These are phyloP conservation scores for Nannochloropsis oceanica DNA, from an alignment of 108 stramenopile species.

Conservation along the genomic window DNA sequence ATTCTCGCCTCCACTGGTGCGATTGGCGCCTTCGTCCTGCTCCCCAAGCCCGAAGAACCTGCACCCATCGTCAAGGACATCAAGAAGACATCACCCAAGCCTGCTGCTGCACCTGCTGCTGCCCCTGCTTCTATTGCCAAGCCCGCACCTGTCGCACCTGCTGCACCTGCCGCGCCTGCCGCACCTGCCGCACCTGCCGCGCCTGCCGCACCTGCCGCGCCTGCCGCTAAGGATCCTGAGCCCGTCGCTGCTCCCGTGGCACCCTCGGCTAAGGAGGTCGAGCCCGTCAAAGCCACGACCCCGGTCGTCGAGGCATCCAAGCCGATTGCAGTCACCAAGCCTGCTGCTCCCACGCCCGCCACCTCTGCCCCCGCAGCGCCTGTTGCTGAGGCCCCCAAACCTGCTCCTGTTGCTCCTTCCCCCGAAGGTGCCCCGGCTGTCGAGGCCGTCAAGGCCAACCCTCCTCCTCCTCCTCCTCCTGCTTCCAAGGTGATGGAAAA, in stretches of 20 bases:
- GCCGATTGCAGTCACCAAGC: not conserved
- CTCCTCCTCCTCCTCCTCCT: not conserved
- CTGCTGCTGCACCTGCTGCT: not conserved
- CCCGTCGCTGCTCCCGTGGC: too few species aligned
- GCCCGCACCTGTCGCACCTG: too few species aligned
- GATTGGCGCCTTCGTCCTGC: not conserved
- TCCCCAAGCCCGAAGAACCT: not conserved
- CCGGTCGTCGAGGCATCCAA: not conserved
- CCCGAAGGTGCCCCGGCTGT: not conserved
- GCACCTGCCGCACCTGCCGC: too few species aligned
- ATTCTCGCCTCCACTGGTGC: not conserved
- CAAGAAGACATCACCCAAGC: not conserved
- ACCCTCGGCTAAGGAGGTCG: too few species aligned
- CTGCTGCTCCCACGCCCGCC: not conserved
- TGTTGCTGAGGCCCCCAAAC: not conserved
- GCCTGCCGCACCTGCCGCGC: too few species aligned
- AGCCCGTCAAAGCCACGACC: not conserved
- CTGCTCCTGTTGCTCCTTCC: not conserved
- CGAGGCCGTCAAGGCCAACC: not conserved
- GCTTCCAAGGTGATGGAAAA: not conserved
- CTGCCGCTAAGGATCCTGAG: too few species aligned
- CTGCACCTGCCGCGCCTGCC: too few species aligned
- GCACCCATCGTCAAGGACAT: not conserved
- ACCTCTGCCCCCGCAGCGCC: not conserved
- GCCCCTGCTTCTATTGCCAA: not conserved